Percentiles rank a stretch among this genome's conserved stretches.
Evolutionary conservation across 208 protist species (phyloP).

Genomic region (Crithidia thermophila): DNA sequence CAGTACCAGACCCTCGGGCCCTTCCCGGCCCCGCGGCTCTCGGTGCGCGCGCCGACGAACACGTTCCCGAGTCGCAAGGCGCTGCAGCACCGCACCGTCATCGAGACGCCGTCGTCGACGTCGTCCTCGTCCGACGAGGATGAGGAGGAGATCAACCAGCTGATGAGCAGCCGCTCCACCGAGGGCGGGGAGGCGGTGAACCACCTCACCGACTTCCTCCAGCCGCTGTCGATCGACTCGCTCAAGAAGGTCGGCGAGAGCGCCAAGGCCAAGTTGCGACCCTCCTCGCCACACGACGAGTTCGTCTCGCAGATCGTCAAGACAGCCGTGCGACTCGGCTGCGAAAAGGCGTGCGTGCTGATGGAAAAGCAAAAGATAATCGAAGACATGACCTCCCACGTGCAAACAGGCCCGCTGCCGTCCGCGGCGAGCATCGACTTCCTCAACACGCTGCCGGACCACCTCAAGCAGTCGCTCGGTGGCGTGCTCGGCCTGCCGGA

Average conservation of each 20-base stretch:
- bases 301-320: conserved; percentile 88
- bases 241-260: conserved; percentile 91
- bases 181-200: conserved; percentile 64
- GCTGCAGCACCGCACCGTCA: conserved; percentile 77
- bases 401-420: conserved; percentile 76
- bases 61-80: conserved; percentile 86
- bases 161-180: conserved; percentile 43
- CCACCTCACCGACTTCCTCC: conserved; percentile 84
- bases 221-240: conserved; percentile 86
- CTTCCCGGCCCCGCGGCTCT: conserved; percentile 73
- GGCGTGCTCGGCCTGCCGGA: conserved; percentile 76
- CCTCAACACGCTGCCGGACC: conserved; percentile 82
- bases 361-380: conserved; percentile 93
- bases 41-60: conserved; percentile 64
- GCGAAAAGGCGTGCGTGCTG: conserved; percentile 85
- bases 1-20: conserved; percentile 78
- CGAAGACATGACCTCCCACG: conserved; percentile 83
- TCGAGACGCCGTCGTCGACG: conserved; percentile 61
- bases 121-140: conserved; percentile 70
- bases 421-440: conserved; percentile 86
- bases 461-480: conserved; percentile 71
- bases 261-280: conserved; percentile 87
- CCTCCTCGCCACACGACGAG: conserved; percentile 74
- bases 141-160: conserved; percentile 45
- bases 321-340: conserved; percentile 81